These are phyloP conservation scores for Colletotrichum chrysophilum DNA, from an alignment of 2,329 filamentous ascomycete genomes.

Conservation along the genomic window DNA sequence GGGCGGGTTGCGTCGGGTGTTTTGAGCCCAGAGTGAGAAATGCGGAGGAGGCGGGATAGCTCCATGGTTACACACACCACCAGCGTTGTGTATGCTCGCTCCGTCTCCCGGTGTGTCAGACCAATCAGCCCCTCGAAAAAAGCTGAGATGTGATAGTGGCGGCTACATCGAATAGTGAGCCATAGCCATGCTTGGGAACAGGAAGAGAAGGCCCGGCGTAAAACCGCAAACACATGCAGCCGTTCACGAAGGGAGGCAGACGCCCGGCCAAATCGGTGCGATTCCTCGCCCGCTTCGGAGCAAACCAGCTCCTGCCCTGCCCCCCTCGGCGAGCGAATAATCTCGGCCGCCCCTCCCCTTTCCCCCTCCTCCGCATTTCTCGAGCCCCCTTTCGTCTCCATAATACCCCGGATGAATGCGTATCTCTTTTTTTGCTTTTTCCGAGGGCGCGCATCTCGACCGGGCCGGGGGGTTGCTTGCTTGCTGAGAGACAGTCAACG, in stretches of 20 bases:
- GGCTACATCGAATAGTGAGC: background rate
- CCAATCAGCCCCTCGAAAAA: background rate
- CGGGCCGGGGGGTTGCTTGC: background rate
- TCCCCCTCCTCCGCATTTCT: slow-evolving; percentile 3
- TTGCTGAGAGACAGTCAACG: background rate
- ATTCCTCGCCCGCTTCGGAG: slow-evolving; percentile 7
- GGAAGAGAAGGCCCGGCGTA: background rate
- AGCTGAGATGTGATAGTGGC: background rate
- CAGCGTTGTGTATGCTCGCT: background rate
- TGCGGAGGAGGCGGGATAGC: background rate
- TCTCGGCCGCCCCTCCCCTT: background rate
- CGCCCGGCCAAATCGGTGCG: slow-evolving; percentile 12
- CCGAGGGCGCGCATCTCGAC: background rate
- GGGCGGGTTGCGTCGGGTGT: slow-evolving; percentile 17
- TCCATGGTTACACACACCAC: background rate
- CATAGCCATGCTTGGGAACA: background rate
- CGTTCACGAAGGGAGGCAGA: background rate
- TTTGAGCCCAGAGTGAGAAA: background rate
- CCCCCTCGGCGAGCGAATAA: background rate
- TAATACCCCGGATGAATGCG: background rate
- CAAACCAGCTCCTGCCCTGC: background rate
- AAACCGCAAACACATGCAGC: background rate
- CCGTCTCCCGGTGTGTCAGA: background rate
- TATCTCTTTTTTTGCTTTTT: background rate
- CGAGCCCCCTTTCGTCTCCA: slow-evolving; percentile 4